Evolutionary conservation across 495 filamentous ascomycete genomes (phyloP).

Genomic region (Penicillium herquei): DNA sequence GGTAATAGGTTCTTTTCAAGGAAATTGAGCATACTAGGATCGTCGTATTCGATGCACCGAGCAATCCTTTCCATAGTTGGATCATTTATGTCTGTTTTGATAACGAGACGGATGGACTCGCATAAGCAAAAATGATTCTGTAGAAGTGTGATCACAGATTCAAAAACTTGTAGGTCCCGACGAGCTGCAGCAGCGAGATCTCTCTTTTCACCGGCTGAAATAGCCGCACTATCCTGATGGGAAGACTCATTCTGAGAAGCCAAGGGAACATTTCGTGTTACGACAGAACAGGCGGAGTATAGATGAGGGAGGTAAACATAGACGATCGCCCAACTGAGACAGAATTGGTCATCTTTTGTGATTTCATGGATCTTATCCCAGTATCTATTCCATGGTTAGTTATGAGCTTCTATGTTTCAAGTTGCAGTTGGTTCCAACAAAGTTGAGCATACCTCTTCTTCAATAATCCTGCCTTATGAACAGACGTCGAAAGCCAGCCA

Average conservation of each 20-base stretch:
- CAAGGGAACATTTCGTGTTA: neutral
- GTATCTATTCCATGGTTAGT: neutral
- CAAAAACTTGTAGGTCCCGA: neutral
- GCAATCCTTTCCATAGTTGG: neutral
- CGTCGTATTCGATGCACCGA: neutral
- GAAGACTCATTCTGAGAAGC: neutral
- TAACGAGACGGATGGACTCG: neutral
- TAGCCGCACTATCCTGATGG: neutral
- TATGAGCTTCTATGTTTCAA: neutral
- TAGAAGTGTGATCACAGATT: neutral
- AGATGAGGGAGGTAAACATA: neutral
- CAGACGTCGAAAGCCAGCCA: neutral
- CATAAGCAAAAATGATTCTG: neutral
- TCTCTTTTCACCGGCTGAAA: neutral
- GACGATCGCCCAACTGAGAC: neutral
- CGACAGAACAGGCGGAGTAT: neutral
- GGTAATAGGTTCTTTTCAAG: neutral
- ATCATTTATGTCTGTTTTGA: neutral
- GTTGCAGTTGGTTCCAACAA: neutral
- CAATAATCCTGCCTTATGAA: neutral
- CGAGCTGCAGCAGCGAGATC: neutral
- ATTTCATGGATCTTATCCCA: neutral
- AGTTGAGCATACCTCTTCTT: neutral
- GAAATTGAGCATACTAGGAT: neutral
- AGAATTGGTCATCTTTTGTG: neutral